These are phyloP conservation scores for Mortierella sp. DNA, from an alignment of 371 early-diverging fungal species.

Conservation along the genomic window DNA sequence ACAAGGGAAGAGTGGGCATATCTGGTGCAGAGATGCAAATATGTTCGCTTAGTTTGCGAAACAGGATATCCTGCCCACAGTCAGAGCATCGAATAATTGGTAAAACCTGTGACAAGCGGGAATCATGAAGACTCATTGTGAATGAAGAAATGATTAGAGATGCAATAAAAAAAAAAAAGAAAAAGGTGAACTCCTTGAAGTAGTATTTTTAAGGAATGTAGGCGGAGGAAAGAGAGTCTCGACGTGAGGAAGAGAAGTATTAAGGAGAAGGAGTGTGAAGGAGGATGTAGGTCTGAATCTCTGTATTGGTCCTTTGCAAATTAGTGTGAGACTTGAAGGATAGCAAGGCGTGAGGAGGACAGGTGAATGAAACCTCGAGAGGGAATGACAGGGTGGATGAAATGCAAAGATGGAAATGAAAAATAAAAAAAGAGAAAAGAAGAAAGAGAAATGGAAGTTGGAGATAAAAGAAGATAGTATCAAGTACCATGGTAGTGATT, in stretches of 20 bases:
- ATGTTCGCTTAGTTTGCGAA: slow-evolving; percentile 70
- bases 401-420: background rate
- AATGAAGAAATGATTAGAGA: background rate
- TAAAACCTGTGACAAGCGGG: slow-evolving; percentile 72
- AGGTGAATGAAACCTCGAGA: background rate
- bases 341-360: too few species aligned
- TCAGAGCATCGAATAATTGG: slow-evolving; percentile 74
- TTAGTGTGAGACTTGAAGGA: background rate
- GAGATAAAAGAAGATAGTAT: background rate
- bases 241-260: too few species aligned
- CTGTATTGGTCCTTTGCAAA: background rate
- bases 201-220: background rate
- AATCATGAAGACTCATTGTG: slow-evolving; percentile 34
- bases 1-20: slow-evolving; percentile 66
- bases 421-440: background rate
- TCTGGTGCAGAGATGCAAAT: slow-evolving; percentile 69
- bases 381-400: background rate
- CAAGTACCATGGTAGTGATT: too few species aligned
- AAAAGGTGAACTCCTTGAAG: background rate
- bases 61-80: slow-evolving; percentile 72
- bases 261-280: background rate
- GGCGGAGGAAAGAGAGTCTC: background rate
- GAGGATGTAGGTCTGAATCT: background rate
- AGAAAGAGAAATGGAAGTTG: background rate
- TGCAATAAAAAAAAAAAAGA: background rate